A percentile compares a stretch with the other conserved stretches of the same genome.
Conservation (phyloP, 108 stramenopile genomes). For the Poteriospumella lacustris region DNA sequence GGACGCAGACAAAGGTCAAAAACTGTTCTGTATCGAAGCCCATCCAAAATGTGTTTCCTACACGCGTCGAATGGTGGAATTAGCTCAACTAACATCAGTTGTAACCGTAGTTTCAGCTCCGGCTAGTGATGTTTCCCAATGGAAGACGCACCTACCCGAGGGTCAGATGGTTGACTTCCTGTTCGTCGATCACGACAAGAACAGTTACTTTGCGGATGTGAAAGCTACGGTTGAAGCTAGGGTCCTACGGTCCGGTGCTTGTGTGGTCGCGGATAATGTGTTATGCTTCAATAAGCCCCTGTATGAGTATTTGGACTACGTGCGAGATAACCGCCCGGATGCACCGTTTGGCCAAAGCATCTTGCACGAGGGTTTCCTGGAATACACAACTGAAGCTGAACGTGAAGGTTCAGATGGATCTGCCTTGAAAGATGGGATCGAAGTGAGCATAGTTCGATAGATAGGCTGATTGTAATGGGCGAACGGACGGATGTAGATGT, state of each 20-base stretch:
- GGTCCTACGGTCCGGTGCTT: constrained; percentile 48
- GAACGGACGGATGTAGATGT: no score
- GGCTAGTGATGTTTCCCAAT: not conserved
- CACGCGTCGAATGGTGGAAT: constrained; percentile 56
- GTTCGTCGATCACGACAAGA: constrained; percentile 84
- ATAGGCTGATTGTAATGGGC: no score
- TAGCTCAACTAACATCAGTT: constrained; percentile 55
- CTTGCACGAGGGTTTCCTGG: no score
- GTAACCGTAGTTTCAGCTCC: constrained; percentile 51
- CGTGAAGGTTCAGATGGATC: no score
- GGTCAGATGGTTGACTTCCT: constrained; percentile 56
- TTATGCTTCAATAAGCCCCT: constrained; percentile 57
- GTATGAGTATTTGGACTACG: constrained; percentile 65
- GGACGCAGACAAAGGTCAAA: constrained; percentile 30
- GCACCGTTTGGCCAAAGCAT: no score
- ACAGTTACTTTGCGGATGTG: constrained; percentile 66
- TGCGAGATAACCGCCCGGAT: no score
- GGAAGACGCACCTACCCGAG: not conserved
- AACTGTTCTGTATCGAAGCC: constrained; percentile 63
- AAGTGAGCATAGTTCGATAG: no score
- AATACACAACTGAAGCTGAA: no score
- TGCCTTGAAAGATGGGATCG: no score
- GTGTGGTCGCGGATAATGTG: constrained; percentile 81
- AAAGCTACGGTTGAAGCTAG: constrained; percentile 57
- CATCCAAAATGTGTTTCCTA: constrained; percentile 50